These are phyloP conservation scores for Begonia masoniana DNA, from an alignment of 306 rosid genomes.

Conservation along the genomic window DNA sequence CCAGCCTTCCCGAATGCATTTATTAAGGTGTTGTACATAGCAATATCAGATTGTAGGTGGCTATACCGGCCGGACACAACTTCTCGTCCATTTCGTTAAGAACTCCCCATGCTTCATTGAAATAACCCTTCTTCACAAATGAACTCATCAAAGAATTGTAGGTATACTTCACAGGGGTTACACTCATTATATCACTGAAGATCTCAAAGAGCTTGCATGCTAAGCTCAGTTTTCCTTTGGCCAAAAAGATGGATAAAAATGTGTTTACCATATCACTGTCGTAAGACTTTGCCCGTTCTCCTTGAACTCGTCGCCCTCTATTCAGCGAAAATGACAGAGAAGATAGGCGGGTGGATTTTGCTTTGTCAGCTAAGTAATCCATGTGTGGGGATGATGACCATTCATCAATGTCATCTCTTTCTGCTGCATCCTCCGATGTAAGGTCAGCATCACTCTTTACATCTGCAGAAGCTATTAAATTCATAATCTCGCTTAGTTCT, in stretches of 20 bases:
- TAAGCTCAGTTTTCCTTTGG: slow-evolving; percentile 74
- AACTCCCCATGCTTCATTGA: slow-evolving; percentile 63
- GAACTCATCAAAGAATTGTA: slow-evolving; percentile 84
- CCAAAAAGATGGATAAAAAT: slow-evolving; percentile 66
- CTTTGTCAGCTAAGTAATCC: slow-evolving; percentile 56
- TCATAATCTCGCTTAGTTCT: slow-evolving; percentile 41
- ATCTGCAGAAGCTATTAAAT: slow-evolving; percentile 23
- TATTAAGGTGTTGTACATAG: slow-evolving; percentile 85
- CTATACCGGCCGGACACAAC: slow-evolving; percentile 65
- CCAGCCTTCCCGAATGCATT: slow-evolving; percentile 84
- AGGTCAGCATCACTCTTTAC: slow-evolving; percentile 3
- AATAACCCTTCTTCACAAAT: slow-evolving; percentile 84
- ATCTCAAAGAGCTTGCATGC: slow-evolving; percentile 90
- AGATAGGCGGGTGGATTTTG: slow-evolving; percentile 18
- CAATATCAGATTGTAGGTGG: slow-evolving; percentile 77
- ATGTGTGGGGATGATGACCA: slow-evolving; percentile 81
- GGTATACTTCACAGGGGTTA: slow-evolving; percentile 56
- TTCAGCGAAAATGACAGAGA: slow-evolving; percentile 29
- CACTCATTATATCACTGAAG: slow-evolving; percentile 51
- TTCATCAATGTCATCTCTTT: slow-evolving; percentile 24
- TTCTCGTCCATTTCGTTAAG: slow-evolving; percentile 66
- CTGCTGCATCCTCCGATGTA: slow-evolving; percentile 12
- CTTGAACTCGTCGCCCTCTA: slow-evolving; percentile 57
- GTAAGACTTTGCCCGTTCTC: slow-evolving; percentile 35
- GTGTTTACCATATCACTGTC: slow-evolving; percentile 83